A percentile compares a stretch with the other conserved stretches of the same genome.
phyloP scores from a whole-genome alignment of 305 asterid species.

The Vinca major region DNA sequence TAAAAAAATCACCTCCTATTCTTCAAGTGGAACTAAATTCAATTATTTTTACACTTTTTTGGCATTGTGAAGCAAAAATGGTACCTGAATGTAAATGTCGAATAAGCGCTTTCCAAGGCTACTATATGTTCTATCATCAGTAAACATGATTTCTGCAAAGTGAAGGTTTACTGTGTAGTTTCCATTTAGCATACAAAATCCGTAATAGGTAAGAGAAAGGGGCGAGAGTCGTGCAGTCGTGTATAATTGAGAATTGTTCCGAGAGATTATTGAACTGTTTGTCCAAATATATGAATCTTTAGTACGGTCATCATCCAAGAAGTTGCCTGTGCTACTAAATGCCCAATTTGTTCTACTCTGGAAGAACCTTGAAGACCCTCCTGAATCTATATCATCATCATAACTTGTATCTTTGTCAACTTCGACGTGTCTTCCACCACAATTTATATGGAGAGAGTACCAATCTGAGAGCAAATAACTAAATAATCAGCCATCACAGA shows the following conservation, averaged over 20 bases:
- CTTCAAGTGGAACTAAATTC: not conserved
- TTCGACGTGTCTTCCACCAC: constrained; percentile 28
- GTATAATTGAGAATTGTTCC: constrained; percentile 39
- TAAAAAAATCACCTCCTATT: not conserved
- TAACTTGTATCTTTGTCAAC: constrained; percentile 14
- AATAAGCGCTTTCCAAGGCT: constrained; percentile 72
- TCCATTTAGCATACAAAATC: constrained; percentile 54
- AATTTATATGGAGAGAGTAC: constrained; percentile 26
- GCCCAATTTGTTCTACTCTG: constrained; percentile 22
- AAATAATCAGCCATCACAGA: not conserved
- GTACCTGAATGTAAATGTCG: constrained; percentile 45
- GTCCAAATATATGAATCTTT: constrained; percentile 21
- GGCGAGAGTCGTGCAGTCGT: constrained; percentile 57
- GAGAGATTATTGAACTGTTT: constrained; percentile 31
- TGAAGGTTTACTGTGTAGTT: constrained; percentile 61
- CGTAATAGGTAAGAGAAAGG: constrained; percentile 59
- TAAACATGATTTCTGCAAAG: constrained; percentile 68
- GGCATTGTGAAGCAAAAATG: not conserved
- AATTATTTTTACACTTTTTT: not conserved
- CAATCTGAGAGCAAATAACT: constrained; percentile 10
- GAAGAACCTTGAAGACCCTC: constrained; percentile 23
- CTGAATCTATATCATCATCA: constrained; percentile 21
- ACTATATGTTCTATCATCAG: constrained; percentile 25
- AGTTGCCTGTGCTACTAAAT: constrained; percentile 28
- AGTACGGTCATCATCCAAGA: constrained; percentile 17